Conservation (phyloP, 495 filamentous ascomycete species). For the Cudoniella acicularis region DNA sequence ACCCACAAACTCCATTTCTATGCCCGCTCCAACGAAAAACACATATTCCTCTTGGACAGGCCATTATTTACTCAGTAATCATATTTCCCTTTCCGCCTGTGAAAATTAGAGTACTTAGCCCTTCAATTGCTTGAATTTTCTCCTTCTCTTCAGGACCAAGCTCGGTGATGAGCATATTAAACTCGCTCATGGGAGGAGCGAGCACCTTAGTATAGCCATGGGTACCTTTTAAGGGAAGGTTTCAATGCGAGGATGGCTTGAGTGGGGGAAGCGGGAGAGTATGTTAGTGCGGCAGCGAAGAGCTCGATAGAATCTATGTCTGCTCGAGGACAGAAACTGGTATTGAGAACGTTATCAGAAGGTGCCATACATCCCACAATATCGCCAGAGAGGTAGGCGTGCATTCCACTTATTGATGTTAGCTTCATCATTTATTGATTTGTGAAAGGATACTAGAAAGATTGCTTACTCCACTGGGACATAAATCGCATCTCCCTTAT, state of each 20-base stretch:
- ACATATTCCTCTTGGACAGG: slow-evolving; percentile 62
- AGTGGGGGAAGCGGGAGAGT: slow-evolving; percentile 52
- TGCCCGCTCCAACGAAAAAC: slow-evolving; percentile 54
- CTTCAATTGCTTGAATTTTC: slow-evolving; percentile 49
- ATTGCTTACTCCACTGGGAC: slow-evolving; percentile 64
- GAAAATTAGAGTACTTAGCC: slow-evolving; percentile 63
- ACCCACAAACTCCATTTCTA: slow-evolving; percentile 13
- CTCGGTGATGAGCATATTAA: slow-evolving; percentile 60
- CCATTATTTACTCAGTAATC: slow-evolving; percentile 45
- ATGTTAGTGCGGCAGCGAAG: slow-evolving; percentile 59
- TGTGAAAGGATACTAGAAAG: neutral
- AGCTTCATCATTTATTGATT: no score
- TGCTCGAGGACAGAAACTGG: slow-evolving; percentile 66
- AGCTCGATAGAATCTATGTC: slow-evolving; percentile 59
- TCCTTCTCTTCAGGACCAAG: slow-evolving; percentile 57
- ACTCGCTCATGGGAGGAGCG: slow-evolving; percentile 68
- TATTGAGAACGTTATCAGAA: slow-evolving; percentile 73
- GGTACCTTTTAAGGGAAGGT: slow-evolving; percentile 48
- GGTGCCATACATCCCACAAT: slow-evolving; percentile 87
- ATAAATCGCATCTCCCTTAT: slow-evolving; percentile 64
- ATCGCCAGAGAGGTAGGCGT: slow-evolving; percentile 74
- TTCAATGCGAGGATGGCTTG: slow-evolving; percentile 49
- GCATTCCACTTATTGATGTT: slow-evolving; percentile 53
- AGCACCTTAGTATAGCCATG: slow-evolving; percentile 58
- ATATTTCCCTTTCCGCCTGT: slow-evolving; percentile 59